These are phyloP conservation scores for Lactarius sanguifluus DNA, from an alignment of 768 basidiomycete genomes.

Conservation along the genomic window DNA sequence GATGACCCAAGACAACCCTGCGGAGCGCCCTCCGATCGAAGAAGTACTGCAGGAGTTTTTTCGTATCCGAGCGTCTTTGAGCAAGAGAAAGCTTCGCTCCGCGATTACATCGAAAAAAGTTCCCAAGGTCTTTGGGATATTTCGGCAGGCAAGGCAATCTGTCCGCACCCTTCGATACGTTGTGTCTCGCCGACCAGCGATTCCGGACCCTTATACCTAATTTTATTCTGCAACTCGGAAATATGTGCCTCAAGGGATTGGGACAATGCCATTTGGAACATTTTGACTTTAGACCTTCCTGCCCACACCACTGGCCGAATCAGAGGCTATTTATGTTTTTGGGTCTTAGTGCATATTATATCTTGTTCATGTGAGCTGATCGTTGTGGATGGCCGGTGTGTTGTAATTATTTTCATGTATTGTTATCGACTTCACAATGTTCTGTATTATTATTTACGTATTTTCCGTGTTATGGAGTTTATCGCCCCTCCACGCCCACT, in stretches of 20 bases:
- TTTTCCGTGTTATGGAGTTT: too few species aligned
- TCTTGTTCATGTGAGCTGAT: too few species aligned
- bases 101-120: conserved; percentile 6
- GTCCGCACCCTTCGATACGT: conserved; percentile 6
- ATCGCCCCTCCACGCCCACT: too few species aligned
- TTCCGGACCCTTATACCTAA: conserved; percentile 3
- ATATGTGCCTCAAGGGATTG: neutral
- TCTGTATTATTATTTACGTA: too few species aligned
- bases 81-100: conserved; percentile 15
- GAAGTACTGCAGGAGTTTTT: conserved; percentile 14
- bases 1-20: conserved; percentile 35
- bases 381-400: too few species aligned
- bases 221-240: neutral
- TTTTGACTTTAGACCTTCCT: neutral
- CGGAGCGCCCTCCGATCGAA: conserved; percentile 32
- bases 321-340: neutral
- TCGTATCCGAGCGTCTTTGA: conserved; percentile 10
- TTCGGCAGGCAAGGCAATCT: conserved; percentile 5
- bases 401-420: too few species aligned
- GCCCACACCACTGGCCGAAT: neutral
- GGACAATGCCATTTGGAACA: neutral
- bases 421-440: too few species aligned
- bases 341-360: neutral
- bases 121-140: neutral
- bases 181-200: neutral